Base-by-base conservation (phyloP, 2,329 filamentous ascomycete species). In the Onygenales sp. region DNA sequence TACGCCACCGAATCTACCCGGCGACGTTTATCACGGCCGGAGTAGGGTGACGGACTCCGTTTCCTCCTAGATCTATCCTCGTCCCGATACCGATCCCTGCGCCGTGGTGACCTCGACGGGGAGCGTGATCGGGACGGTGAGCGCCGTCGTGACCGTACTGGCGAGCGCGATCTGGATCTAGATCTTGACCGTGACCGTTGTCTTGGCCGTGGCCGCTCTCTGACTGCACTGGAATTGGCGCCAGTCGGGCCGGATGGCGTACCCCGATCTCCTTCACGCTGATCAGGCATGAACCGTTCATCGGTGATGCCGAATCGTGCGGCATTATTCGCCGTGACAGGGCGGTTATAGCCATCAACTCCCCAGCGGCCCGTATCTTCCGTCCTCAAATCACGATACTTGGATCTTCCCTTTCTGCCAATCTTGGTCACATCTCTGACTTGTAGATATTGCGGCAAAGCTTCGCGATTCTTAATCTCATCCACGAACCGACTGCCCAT, bases 341-440 rank as follows among this genome's bases (percentile, higher is more conserved):
- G 46, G 27, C 54, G 50, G 32, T 57, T 57, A 47, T 83, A 77
- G 3, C 86, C 49, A 39, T 68, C 68, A 17, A 70, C 68, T 4
- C 72, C 92, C 86, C 91, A 96, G 33, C 80, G 77, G 0, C 93
- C 93, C 0, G 93, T 98, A 70, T 98, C 93, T 71, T 98, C 92
- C 11, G 77, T 82, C 67, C 84, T 85, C 64, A 98, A 78, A 69
- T 98, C 93, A 62, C 81, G 87, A 71, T 97, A 97, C 69, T 87
- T 88, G 6, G 89, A 91, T 32, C 88, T 83, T 17, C 93, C 92
- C 75, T 95, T 95, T 73, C 87, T 88, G 21, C 93, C 93, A 31
- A 98, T 71, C 73, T 91, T 92, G 11, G 91, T 92, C 86, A 93
- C 89, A 70, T 97, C 93, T 53, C 93, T 78, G 63, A 94, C 83